phyloP scores from a whole-genome alignment of 495 filamentous ascomycete genomes.

The Ramalina peruviana region DNA sequence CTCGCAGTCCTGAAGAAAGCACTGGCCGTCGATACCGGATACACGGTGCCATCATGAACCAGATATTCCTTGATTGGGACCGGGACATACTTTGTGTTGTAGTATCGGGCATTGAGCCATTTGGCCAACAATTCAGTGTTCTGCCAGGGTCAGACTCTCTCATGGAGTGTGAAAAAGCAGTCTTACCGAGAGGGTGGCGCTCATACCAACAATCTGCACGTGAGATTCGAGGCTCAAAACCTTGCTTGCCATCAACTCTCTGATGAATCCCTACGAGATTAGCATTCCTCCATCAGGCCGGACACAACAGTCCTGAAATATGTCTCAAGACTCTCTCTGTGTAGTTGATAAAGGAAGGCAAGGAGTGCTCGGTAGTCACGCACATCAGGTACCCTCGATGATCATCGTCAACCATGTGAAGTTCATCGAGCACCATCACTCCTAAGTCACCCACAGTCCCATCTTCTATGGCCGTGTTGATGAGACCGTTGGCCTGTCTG shows the following conservation, averaged over 20 bases:
- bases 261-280: too few species aligned
- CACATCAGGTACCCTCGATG: constrained; percentile 60
- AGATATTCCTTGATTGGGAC: constrained; percentile 64
- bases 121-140: constrained; percentile 53
- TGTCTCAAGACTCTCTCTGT: too few species aligned
- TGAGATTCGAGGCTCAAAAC: constrained; percentile 51
- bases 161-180: neutral
- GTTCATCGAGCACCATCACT: constrained; percentile 61
- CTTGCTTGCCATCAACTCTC: constrained; percentile 67
- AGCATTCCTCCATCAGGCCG: too few species aligned
- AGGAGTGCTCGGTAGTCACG: too few species aligned
- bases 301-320: too few species aligned
- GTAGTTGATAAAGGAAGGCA: too few species aligned
- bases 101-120: constrained; percentile 61
- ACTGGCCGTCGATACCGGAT: constrained; percentile 46
- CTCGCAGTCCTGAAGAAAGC: constrained; percentile 48
- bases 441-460: constrained; percentile 49
- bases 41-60: constrained; percentile 61
- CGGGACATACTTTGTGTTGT: constrained; percentile 60
- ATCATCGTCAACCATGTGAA: constrained; percentile 74
- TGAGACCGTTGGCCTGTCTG: constrained; percentile 57
- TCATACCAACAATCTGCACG: constrained; percentile 73
- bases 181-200: constrained; percentile 58
- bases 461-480: constrained; percentile 64
- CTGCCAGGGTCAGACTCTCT: constrained; percentile 27